Conservation (phyloP, 1,139 yeast genomes). For the Magnusiomyces suaveolens region DNA sequence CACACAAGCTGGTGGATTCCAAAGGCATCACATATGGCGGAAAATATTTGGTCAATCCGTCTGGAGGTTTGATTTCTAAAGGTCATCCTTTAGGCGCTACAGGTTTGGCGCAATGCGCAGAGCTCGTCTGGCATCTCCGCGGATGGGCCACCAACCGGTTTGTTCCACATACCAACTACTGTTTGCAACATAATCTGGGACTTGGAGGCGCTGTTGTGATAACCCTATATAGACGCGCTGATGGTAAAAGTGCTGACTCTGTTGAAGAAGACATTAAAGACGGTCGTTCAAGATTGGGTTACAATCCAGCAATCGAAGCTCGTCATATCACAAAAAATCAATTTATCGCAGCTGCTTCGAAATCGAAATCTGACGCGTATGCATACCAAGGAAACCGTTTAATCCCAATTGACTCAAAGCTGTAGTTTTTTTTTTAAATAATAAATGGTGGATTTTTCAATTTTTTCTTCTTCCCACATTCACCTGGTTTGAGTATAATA, state of each 20-base stretch:
- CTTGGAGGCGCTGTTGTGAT: constrained; percentile 27
- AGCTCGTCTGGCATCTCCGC: constrained; percentile 27
- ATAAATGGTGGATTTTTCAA: no score
- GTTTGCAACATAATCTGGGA: constrained; percentile 28
- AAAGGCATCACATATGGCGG: constrained; percentile 28
- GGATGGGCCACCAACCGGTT: constrained; percentile 28
- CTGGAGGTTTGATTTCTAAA: constrained; percentile 27
- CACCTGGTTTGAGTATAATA: no score
- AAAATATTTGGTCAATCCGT: constrained; percentile 26
- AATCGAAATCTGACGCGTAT: constrained; percentile 6
- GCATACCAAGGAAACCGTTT: constrained; percentile 13
- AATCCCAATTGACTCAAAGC: neutral
- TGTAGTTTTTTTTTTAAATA: no score
- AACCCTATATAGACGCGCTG: constrained; percentile 23
- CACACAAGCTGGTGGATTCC: constrained; percentile 22
- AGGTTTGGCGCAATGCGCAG: constrained; percentile 28
- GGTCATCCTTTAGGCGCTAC: constrained; percentile 31
- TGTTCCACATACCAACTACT: constrained; percentile 22
- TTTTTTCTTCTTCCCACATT: no score
- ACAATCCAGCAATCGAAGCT: constrained; percentile 27
- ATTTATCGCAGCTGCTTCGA: constrained; percentile 9
- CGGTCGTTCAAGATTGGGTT: constrained; percentile 25
- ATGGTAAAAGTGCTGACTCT: constrained; percentile 19
- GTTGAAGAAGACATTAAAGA: constrained; percentile 16
- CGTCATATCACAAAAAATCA: constrained; percentile 20